Evolutionary conservation across 805 yeast genomes (phyloP).

Genomic region (Kluyveromyces wickerhamii): DNA sequence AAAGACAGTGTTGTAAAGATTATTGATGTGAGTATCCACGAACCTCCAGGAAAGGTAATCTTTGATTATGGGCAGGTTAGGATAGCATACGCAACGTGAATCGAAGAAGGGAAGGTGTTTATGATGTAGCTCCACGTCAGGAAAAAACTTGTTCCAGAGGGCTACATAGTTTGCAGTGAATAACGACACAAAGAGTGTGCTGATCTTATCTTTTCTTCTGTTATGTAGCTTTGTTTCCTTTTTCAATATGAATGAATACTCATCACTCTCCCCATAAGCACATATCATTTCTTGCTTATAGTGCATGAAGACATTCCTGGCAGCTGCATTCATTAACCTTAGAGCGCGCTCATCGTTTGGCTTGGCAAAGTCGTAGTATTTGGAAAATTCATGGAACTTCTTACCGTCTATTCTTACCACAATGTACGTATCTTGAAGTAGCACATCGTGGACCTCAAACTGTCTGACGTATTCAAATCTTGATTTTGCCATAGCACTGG

Average conservation of each 20-base stretch:
- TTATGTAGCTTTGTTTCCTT: conserved; percentile 64
- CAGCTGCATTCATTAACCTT: conserved; percentile 74
- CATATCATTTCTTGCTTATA: conserved; percentile 62
- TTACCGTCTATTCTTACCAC: conserved; percentile 88
- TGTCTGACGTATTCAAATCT: conserved; percentile 77
- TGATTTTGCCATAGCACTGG: conserved; percentile 62
- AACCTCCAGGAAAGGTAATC: conserved; percentile 94
- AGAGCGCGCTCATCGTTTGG: conserved; percentile 84
- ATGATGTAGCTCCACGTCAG: conserved; percentile 38
- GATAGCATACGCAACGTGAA: conserved; percentile 83
- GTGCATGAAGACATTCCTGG: conserved; percentile 50
- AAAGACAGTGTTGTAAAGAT: conserved; percentile 85
- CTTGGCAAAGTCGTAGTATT: conserved; percentile 63
- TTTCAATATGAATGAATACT: conserved; percentile 73
- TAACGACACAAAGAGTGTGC: conserved; percentile 72
- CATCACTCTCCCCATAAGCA: conserved; percentile 95
- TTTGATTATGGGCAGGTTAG: conserved; percentile 47
- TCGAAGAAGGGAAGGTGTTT: conserved; percentile 79
- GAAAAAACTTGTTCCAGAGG: conserved; percentile 57
- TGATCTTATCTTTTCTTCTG: conserved; percentile 70
- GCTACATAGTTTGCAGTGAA: conserved; percentile 70
- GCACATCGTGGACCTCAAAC: conserved; percentile 65
- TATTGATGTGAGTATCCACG: conserved; percentile 93
- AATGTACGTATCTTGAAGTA: conserved; percentile 75
- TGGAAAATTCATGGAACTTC: conserved; percentile 83